phyloP scores from a whole-genome alignment of 495 filamentous ascomycete species.

The Penicillium fimorum region DNA sequence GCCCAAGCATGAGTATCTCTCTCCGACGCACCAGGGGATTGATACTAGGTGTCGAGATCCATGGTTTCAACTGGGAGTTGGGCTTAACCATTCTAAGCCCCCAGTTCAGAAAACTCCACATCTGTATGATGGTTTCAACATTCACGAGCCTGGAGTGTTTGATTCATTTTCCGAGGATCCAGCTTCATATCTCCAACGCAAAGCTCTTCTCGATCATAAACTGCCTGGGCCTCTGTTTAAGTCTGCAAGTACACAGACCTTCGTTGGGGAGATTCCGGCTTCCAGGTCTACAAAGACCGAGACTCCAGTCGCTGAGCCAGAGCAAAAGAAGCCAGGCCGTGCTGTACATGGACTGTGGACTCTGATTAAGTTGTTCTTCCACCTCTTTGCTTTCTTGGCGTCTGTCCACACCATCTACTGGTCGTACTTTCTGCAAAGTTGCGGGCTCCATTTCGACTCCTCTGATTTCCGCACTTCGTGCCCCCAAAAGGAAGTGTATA shows the following conservation, averaged over 20 bases:
- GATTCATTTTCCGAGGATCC: no score
- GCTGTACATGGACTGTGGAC: neutral
- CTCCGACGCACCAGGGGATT: no score
- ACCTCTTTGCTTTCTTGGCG: neutral
- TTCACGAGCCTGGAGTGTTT: neutral
- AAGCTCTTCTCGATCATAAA: neutral
- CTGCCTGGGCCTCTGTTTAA: neutral
- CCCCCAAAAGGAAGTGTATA: neutral
- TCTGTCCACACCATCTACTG: neutral
- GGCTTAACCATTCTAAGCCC: neutral
- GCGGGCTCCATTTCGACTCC: neutral
- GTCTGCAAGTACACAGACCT: neutral
- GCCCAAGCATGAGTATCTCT: neutral
- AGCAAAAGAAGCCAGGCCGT: neutral
- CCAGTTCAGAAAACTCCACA: neutral
- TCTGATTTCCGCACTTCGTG: neutral
- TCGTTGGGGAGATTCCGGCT: neutral
- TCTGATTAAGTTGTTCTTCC: neutral
- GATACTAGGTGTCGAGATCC: neutral
- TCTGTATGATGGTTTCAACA: neutral
- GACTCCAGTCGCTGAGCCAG: neutral
- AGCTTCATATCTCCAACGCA: no score
- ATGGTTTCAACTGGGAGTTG: neutral
- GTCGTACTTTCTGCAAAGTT: neutral
- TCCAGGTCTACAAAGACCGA: neutral